A percentile compares a stretch with the other conserved stretches of the same genome.
Conservation (phyloP, 2,329 filamentous ascomycete species). For the Tolypocladium tundrense region DNA sequence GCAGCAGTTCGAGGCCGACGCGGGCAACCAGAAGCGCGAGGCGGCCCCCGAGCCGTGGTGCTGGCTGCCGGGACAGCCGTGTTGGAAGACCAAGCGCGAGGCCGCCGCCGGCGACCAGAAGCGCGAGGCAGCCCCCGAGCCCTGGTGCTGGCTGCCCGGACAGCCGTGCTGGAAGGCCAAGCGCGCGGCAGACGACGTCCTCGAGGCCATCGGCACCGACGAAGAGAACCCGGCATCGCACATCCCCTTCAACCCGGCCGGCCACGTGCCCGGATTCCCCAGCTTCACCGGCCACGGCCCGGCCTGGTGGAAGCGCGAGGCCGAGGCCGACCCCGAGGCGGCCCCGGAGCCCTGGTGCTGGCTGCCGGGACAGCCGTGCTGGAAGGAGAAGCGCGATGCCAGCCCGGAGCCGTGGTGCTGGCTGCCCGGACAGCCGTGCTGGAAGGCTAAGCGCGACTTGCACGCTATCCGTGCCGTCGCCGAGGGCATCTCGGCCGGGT, state of each 20-base stretch:
- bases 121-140: neutral
- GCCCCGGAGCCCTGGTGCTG: neutral
- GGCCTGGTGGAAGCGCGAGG: conserved; percentile 16
- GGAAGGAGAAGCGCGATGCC: neutral
- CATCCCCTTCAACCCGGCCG: conserved; percentile 14
- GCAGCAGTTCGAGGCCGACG: conserved; percentile 11
- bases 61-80: conserved; percentile 23
- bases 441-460: conserved; percentile 24
- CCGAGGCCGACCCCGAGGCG: conserved; percentile 3
- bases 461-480: conserved; percentile 15
- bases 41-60: conserved; percentile 20
- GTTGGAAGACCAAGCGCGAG: no score
- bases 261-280: conserved; percentile 11
- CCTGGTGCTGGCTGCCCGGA: conserved; percentile 26
- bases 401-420: conserved; percentile 18
- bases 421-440: conserved; percentile 26
- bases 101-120: neutral
- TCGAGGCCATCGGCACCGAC: conserved; percentile 15
- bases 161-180: conserved; percentile 30
- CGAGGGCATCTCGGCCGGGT: conserved; percentile 13
- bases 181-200: conserved; percentile 18
- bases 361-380: conserved; percentile 11
- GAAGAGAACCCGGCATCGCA: conserved; percentile 13
- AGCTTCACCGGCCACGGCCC: conserved; percentile 8
- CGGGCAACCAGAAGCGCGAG: conserved; percentile 10